These are phyloP conservation scores for Fusarium oxysporum DNA, from an alignment of 2,329 filamentous ascomycete species.

Conservation along the genomic window DNA sequence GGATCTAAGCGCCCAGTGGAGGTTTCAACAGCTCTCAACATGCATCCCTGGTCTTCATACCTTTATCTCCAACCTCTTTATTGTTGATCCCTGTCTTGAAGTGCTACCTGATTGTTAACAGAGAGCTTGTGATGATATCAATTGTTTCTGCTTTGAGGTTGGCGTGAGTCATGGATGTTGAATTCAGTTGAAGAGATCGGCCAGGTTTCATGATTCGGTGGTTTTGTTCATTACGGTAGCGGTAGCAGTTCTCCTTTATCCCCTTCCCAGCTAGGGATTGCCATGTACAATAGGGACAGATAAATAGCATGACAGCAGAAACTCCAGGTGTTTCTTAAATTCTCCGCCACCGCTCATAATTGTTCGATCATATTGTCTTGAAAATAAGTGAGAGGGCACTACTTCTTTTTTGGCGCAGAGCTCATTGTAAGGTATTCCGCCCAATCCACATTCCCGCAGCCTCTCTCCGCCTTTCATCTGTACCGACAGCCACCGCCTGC, in stretches of 20 bases:
- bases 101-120: not conserved
- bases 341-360: conserved; percentile 24
- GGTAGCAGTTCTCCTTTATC: not conserved
- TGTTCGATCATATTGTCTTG: conserved; percentile 14
- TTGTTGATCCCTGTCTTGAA: not conserved
- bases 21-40: not conserved
- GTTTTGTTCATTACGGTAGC: not conserved
- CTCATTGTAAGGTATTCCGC: not conserved
- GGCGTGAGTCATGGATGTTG: not conserved
- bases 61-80: conserved; percentile 27
- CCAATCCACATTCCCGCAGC: not conserved
- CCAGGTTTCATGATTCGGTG: conserved; percentile 1
- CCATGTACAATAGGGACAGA: not conserved
- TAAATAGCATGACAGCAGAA: not conserved
- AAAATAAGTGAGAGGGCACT: conserved; percentile 5
- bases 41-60: not conserved
- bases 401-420: not conserved
- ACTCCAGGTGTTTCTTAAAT: not conserved
- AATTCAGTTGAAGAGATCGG: not conserved
- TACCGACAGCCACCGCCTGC: conserved; percentile 24
- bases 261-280: not conserved
- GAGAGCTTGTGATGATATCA: not conserved
- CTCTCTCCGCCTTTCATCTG: conserved; percentile 11
- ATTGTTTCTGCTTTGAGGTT: not conserved
- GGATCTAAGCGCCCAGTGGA: not conserved